These are phyloP conservation scores for Acorus calamus DNA, from an alignment of 106 monocot genomes.

Conservation along the genomic window DNA sequence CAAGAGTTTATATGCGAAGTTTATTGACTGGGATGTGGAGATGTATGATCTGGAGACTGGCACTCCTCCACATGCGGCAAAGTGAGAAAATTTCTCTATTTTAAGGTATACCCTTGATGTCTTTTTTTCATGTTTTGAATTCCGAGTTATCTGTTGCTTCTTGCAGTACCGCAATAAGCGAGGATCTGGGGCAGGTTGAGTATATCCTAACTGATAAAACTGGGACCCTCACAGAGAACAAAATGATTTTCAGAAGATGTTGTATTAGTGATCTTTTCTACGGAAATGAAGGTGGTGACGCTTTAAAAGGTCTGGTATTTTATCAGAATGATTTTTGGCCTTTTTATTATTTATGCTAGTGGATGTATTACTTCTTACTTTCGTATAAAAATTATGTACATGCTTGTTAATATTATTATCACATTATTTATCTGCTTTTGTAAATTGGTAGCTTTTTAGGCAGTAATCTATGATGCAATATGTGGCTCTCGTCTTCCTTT, in stretches of 20 bases:
- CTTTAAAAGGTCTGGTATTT: conserved; percentile 73
- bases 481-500: no score
- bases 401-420: no score
- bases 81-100: conserved; percentile 27
- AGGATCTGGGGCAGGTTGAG: conserved; percentile 96
- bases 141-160: conserved; percentile 2
- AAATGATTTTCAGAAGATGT: conserved; percentile 89
- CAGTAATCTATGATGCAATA: no score
- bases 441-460: no score
- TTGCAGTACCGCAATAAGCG: conserved; percentile 94
- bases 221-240: conserved; percentile 93
- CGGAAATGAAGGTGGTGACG: conserved; percentile 89
- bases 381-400: no score
- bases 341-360: not conserved
- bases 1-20: conserved; percentile 90
- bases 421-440: no score
- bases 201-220: conserved; percentile 98
- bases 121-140: not conserved
- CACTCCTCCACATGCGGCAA: conserved; percentile 76
- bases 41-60: conserved; percentile 86
- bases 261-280: conserved; percentile 70
- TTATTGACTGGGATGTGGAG: conserved; percentile 98
- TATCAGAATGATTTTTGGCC: not conserved
- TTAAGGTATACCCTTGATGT: not conserved
- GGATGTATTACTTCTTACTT: not conserved